Evolutionary conservation across 805 yeast species (phyloP).

Genomic region (Barnettozyma siamensis): DNA sequence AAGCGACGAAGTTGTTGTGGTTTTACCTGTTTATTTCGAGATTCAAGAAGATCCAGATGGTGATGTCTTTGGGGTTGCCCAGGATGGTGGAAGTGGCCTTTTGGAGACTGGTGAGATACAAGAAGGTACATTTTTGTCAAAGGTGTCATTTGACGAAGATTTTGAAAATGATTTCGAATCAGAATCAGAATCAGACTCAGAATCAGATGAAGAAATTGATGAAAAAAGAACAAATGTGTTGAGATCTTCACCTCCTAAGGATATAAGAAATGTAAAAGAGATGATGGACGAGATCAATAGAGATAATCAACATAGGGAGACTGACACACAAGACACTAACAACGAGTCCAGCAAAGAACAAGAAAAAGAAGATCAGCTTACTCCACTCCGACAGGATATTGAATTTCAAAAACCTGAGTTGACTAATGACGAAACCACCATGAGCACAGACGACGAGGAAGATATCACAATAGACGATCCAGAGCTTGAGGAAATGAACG

Average conservation of each 20-base stretch:
- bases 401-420: not conserved
- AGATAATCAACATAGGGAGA: not conserved
- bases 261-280: conserved; percentile 15
- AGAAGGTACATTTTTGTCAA: not conserved
- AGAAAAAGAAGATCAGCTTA: not conserved
- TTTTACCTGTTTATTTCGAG: conserved; percentile 9
- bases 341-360: not conserved
- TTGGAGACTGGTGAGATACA: not conserved
- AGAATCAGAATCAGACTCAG: conserved; percentile 6
- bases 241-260: conserved; percentile 14
- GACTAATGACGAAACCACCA: not conserved
- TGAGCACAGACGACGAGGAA: not conserved
- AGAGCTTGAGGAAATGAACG: conserved; percentile 17
- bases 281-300: not conserved
- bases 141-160: conserved; percentile 11
- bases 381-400: no score
- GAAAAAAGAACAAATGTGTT: conserved; percentile 1
- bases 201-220: conserved; percentile 7
- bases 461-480: no score
- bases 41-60: not conserved
- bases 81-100: not conserved
- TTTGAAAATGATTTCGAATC: conserved; percentile 9
- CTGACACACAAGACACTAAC: not conserved
- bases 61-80: conserved; percentile 7
- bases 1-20: no score